phyloP scores from a whole-genome alignment of 495 filamentous ascomycete species.

The Oleoguttula mirabilis region DNA sequence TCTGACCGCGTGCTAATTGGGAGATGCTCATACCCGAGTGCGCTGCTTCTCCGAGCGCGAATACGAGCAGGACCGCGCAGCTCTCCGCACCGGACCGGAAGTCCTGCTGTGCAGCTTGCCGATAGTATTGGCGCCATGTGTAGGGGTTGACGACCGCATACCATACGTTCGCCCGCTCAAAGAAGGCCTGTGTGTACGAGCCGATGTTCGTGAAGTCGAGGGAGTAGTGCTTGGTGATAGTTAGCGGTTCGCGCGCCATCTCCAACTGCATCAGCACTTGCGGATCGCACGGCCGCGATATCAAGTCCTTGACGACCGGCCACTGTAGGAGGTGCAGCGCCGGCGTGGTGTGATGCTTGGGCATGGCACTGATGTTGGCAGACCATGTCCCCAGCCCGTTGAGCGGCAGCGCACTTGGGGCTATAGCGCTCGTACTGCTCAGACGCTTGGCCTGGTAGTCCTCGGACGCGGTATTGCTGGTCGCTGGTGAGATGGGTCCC shows the following conservation, averaged over 20 bases:
- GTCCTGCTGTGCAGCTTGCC: constrained; percentile 53
- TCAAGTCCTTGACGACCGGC: constrained; percentile 65
- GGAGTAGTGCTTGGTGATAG: constrained; percentile 34
- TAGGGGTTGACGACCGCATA: constrained; percentile 77
- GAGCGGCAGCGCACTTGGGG: constrained; percentile 37
- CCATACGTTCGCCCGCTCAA: constrained; percentile 70
- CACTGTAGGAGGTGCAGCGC: constrained; percentile 67
- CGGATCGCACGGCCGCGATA: constrained; percentile 64
- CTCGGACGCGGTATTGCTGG: constrained; percentile 40
- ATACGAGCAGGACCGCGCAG: constrained; percentile 67
- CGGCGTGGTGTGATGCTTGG: constrained; percentile 68
- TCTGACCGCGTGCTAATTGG: constrained; percentile 51
- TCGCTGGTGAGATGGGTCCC: constrained; percentile 47
- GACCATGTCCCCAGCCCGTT: constrained; percentile 65
- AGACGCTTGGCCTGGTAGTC: constrained; percentile 25
- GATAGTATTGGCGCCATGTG: constrained; percentile 66
- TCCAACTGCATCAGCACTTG: constrained; percentile 71
- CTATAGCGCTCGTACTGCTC: constrained; percentile 26
- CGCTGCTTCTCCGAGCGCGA: constrained; percentile 63
- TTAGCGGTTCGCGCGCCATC: constrained; percentile 61
- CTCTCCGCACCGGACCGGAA: constrained; percentile 70
- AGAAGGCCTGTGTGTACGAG: constrained; percentile 63
- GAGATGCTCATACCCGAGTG: constrained; percentile 57
- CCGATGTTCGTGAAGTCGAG: constrained; percentile 64
- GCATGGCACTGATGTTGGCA: constrained; percentile 73